A percentile compares a stretch with the other conserved stretches of the same genome.
These are phyloP conservation scores for Pelargonium nanum DNA, from an alignment of 345 rosid species.

Conservation along the genomic window DNA sequence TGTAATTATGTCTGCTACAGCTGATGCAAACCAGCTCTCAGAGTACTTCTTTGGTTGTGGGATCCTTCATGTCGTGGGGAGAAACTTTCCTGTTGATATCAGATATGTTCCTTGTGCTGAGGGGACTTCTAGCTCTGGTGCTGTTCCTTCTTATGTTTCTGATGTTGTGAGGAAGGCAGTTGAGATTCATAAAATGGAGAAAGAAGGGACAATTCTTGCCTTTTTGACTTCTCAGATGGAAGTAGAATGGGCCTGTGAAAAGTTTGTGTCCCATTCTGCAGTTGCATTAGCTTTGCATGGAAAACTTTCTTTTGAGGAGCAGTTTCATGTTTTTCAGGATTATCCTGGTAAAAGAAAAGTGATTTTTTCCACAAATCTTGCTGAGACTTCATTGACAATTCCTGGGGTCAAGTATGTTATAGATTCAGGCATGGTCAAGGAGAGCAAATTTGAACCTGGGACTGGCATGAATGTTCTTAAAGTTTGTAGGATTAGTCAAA, in stretches of 20 bases:
- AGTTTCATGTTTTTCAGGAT: slow-evolving; percentile 46
- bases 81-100: slow-evolving; percentile 74
- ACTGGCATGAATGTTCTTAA: slow-evolving; percentile 79
- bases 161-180: slow-evolving; percentile 50
- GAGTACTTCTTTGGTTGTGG: slow-evolving; percentile 56
- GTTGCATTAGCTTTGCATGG: slow-evolving; percentile 76
- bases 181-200: slow-evolving; percentile 49
- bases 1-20: slow-evolving; percentile 94
- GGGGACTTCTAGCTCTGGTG: slow-evolving; percentile 25
- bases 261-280: slow-evolving; percentile 45
- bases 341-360: slow-evolving; percentile 68
- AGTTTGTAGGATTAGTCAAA: slow-evolving; percentile 60
- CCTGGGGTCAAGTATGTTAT: slow-evolving; percentile 86
- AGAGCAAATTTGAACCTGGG: slow-evolving; percentile 60
- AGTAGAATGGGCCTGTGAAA: slow-evolving; percentile 90
- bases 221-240: slow-evolving; percentile 85
- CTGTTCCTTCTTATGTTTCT: slow-evolving; percentile 45
- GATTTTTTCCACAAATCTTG: slow-evolving; percentile 82
- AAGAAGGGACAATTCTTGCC: slow-evolving; percentile 76
- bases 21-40: slow-evolving; percentile 71
- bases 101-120: slow-evolving; percentile 37
- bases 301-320: slow-evolving; percentile 67
- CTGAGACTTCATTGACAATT: slow-evolving; percentile 94
- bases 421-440: slow-evolving; percentile 81
- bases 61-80: slow-evolving; percentile 48